Evolutionary conservation across 371 early-diverging fungal species (phyloP).

Genomic region (Mucor piriformis): DNA sequence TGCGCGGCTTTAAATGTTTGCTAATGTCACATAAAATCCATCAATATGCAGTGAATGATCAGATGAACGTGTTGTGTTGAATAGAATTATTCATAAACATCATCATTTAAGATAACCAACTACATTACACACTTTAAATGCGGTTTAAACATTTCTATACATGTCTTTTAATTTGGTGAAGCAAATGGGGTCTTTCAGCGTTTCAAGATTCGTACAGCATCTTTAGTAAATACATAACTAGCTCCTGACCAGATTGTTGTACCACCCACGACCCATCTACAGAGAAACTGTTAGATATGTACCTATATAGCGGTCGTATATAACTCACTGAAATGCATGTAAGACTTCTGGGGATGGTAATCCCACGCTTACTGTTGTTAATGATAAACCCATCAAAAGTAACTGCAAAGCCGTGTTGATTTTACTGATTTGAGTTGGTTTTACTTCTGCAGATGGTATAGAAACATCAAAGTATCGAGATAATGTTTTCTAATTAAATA

Average conservation of each 20-base stretch:
- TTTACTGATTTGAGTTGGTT: constrained; percentile 88
- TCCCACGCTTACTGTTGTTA: constrained; percentile 53
- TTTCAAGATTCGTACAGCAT: constrained; percentile 69
- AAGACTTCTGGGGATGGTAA: constrained; percentile 36
- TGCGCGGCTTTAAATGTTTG: too few relatives aligned
- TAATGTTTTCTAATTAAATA: constrained; percentile 80
- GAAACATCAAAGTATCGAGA: constrained; percentile 87
- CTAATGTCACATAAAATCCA: too few relatives aligned
- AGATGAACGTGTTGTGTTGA: too few relatives aligned
- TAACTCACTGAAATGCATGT: constrained; percentile 48
- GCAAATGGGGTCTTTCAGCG: not conserved
- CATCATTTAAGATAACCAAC: too few relatives aligned
- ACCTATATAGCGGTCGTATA: not conserved
- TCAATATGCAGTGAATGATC: too few relatives aligned
- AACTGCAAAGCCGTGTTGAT: constrained; percentile 92
- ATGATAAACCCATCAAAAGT: constrained; percentile 74
- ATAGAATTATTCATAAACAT: too few relatives aligned
- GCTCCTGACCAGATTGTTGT: constrained; percentile 85
- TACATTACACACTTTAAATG: too few relatives aligned
- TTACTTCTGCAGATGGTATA: constrained; percentile 90
- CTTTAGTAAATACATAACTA: constrained; percentile 77
- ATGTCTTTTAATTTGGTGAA: too few relatives aligned
- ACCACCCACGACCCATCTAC: constrained; percentile 70
- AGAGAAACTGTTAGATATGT: not conserved
- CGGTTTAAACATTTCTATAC: too few relatives aligned